Percentiles rank a stretch among this genome's conserved stretches.
Evolutionary conservation across 805 yeast genomes (phyloP).

Genomic region (Lipomyces starkeyi): DNA sequence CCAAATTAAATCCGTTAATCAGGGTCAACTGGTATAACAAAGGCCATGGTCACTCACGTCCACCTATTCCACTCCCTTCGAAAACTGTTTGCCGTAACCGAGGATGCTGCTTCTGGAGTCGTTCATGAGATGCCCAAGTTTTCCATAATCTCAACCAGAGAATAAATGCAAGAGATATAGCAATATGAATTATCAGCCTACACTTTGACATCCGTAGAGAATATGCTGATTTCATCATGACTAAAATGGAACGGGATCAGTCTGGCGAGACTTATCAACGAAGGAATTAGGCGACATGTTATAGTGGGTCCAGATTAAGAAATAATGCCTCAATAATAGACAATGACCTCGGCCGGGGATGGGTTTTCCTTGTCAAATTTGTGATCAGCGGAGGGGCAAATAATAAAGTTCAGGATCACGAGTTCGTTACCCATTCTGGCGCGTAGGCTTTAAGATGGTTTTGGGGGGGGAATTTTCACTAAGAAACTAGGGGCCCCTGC

Average conservation of each 20-base stretch:
- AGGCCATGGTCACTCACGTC: neutral
- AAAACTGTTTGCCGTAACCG: slow-evolving; percentile 10
- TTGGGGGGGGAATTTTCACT: no score
- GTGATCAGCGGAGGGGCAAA: no score
- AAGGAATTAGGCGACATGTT: no score
- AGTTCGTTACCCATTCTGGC: no score
- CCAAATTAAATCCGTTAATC: neutral
- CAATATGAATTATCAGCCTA: neutral
- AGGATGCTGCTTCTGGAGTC: slow-evolving; percentile 4
- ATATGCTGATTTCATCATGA: neutral
- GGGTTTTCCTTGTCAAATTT: no score
- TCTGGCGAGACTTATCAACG: no score
- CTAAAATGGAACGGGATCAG: neutral
- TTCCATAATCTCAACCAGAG: neutral
- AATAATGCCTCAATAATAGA: no score
- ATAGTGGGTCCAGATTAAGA: no score
- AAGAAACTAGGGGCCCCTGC: no score
- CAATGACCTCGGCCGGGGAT: no score
- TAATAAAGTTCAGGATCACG: no score
- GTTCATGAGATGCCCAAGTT: neutral
- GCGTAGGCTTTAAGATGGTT: no score
- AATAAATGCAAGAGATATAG: neutral
- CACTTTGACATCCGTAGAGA: neutral
- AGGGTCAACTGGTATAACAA: neutral
- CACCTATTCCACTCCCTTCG: slow-evolving; percentile 10